These are phyloP conservation scores for Penicillium sp. DNA, from an alignment of 2,329 filamentous ascomycete species.

Conservation along the genomic window DNA sequence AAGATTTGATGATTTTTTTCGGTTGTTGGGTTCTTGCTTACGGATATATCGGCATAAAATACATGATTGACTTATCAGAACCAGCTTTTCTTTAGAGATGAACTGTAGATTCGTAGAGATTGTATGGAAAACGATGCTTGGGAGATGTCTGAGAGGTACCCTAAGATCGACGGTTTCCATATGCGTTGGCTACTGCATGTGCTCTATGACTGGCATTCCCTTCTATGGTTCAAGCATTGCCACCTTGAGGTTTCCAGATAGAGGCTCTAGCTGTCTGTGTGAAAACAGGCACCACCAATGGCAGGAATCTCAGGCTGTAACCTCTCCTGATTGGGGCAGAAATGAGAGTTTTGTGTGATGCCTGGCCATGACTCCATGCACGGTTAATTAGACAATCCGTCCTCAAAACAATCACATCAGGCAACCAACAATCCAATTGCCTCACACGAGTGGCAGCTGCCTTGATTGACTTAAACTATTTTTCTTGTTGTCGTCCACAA, in stretches of 20 bases:
- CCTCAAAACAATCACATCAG: background rate
- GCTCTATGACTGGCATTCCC: constrained; percentile 9
- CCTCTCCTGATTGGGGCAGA: background rate
- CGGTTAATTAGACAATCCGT: background rate
- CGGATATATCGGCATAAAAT: constrained; percentile 20
- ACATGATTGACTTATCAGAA: constrained; percentile 11
- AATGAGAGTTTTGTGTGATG: background rate
- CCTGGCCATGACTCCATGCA: background rate
- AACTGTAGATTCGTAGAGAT: background rate
- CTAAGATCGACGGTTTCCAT: no score
- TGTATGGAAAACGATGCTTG: background rate
- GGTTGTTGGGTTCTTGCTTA: constrained; percentile 11
- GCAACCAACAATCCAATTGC: background rate
- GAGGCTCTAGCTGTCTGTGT: no score
- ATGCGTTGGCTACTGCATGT: background rate
- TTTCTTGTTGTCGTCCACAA: background rate
- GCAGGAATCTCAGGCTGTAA: background rate
- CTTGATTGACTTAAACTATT: background rate
- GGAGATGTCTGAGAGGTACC: no score
- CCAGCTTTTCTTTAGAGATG: no score
- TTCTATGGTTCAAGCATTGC: background rate
- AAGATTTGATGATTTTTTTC: constrained; percentile 20
- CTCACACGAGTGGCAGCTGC: background rate
- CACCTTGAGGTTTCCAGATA: no score
- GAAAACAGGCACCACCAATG: background rate